phyloP scores from a whole-genome alignment of 306 rosid species.

The Trifolium dubium region DNA sequence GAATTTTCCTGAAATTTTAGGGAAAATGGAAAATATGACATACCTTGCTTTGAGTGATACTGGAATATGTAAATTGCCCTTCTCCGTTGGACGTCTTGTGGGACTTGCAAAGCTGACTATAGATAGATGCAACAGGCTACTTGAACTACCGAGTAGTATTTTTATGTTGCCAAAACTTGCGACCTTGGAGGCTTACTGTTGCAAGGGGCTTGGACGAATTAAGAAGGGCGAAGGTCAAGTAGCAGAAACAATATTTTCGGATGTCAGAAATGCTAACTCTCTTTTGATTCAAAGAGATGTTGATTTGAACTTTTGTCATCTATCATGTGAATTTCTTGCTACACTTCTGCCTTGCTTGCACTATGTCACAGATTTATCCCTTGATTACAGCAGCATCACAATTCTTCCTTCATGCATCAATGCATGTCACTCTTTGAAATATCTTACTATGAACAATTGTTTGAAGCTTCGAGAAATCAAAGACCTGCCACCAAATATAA shows the following conservation, averaged over 20 bases:
- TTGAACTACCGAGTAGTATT: constrained; percentile 1
- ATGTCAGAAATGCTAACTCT: neutral
- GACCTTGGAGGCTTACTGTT: neutral
- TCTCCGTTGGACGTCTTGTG: constrained; percentile 18
- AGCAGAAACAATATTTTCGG: neutral
- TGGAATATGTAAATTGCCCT: neutral
- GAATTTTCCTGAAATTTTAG: constrained; percentile 24
- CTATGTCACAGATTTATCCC: neutral
- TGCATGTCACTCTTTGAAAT: neutral
- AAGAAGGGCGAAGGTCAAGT: neutral
- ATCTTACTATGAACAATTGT: neutral
- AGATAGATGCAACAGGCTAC: neutral
- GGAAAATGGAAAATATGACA: constrained; percentile 5
- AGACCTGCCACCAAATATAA: neutral
- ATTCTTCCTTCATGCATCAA: constrained; percentile 17
- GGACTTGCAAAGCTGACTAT: neutral
- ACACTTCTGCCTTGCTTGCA: neutral
- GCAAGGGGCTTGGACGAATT: neutral
- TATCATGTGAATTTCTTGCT: neutral
- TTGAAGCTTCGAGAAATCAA: neutral
- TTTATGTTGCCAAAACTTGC: neutral
- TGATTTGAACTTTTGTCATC: neutral
- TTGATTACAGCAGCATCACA: neutral
- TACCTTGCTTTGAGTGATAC: neutral
- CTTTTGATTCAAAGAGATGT: neutral